phyloP scores from a whole-genome alignment of 352 stramenopile genomes.

The Pythium aquatile region DNA sequence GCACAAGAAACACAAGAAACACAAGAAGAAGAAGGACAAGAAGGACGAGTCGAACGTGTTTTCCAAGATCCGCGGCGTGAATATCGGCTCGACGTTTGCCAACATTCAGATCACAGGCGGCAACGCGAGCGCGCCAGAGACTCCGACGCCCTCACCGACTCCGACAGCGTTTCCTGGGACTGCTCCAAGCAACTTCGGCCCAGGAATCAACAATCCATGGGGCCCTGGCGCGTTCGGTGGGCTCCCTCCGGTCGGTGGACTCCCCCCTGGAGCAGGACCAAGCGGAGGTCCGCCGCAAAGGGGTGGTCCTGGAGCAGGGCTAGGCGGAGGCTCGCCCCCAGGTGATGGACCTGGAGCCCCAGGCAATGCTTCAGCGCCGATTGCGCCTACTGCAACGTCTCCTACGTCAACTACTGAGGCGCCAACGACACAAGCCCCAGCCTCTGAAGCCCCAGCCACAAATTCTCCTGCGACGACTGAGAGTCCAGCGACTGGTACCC shows the following conservation, averaged over 20 bases:
- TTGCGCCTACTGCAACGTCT: not conserved
- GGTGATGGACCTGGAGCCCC: not conserved
- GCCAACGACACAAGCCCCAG: conserved; percentile 2
- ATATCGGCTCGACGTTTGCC: conserved; percentile 26
- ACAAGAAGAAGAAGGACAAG: conserved; percentile 26
- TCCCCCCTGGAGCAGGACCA: not conserved
- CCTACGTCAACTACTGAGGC: not conserved
- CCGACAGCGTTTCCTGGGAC: not conserved
- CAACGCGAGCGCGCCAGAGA: conserved; percentile 9
- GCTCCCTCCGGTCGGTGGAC: not conserved
- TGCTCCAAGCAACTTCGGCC: not conserved
- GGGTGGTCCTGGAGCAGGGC: not conserved
- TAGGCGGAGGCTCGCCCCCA: not conserved
- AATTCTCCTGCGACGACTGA: no score
- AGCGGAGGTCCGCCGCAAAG: not conserved
- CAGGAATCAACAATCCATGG: not conserved
- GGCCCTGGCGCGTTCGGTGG: not conserved
- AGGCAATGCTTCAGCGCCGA: not conserved
- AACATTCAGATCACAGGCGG: conserved; percentile 28
- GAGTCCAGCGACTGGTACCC: not conserved
- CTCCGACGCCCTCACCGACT: not conserved
- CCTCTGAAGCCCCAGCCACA: not conserved
- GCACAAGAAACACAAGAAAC: conserved; percentile 12
- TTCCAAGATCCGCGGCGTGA: conserved; percentile 29
- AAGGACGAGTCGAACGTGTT: conserved; percentile 25